These are phyloP conservation scores for Citrus mangshanensis DNA, from an alignment of 345 rosid species.

Conservation along the genomic window DNA sequence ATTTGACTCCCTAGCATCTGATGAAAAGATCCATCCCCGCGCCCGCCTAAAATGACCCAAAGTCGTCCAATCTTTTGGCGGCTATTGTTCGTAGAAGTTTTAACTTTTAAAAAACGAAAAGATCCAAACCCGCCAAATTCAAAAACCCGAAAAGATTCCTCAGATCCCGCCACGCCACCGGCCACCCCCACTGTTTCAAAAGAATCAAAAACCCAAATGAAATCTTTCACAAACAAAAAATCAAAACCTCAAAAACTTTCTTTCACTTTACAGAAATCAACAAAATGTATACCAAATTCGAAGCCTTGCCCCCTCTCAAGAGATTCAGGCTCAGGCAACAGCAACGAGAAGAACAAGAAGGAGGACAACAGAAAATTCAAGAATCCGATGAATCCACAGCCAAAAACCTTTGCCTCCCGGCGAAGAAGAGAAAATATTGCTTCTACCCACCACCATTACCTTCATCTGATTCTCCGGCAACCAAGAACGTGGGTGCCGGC, in stretches of 20 bases:
- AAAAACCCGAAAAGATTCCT: neutral
- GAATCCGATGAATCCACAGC: slow-evolving; percentile 22
- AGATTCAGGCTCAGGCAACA: slow-evolving; percentile 54
- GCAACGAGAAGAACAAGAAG: slow-evolving; percentile 1
- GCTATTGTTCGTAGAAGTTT: neutral
- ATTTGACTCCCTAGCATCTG: neutral
- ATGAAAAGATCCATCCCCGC: neutral
- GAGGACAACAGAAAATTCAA: slow-evolving; percentile 23
- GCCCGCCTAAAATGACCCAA: neutral
- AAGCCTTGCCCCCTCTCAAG: slow-evolving; percentile 71
- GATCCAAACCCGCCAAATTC: neutral
- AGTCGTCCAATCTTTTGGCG: neutral
- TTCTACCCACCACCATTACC: slow-evolving; percentile 16
- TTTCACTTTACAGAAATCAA: neutral
- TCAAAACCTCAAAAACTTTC: neutral
- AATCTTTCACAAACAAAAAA: neutral
- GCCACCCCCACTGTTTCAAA: neutral
- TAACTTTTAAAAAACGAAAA: neutral
- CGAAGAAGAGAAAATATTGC: slow-evolving; percentile 77
- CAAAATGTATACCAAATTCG: slow-evolving; percentile 49
- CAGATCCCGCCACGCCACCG: neutral
- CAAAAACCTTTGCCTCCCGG: slow-evolving; percentile 45
- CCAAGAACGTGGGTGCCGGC: neutral
- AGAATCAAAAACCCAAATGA: neutral
- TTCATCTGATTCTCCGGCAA: slow-evolving; percentile 8